phyloP scores from a whole-genome alignment of 306 rosid species.

The Cyamopsis tetragonoloba region DNA sequence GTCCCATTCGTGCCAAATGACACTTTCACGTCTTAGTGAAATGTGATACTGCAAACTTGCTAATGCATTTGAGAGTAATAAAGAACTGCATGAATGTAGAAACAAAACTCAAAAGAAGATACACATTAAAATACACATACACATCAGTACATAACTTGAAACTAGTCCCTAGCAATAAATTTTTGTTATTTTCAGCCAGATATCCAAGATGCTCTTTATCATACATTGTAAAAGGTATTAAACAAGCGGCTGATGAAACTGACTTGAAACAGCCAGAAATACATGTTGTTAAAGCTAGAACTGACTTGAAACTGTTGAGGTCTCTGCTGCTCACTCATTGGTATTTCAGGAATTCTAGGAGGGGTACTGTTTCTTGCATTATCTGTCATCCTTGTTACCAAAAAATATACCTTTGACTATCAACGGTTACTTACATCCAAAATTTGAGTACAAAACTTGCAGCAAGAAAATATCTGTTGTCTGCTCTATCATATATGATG shows the following conservation, averaged over 20 bases:
- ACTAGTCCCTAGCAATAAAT: constrained; percentile 13
- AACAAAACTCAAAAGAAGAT: not conserved
- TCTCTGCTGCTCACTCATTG: constrained; percentile 26
- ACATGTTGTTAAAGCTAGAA: constrained; percentile 11
- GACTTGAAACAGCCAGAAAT: no score
- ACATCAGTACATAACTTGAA: constrained; percentile 32
- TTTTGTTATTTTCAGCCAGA: not conserved
- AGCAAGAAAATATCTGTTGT: not conserved
- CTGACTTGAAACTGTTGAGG: constrained; percentile 17
- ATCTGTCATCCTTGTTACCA: constrained; percentile 28
- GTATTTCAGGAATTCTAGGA: constrained; percentile 20
- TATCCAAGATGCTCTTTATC: constrained; percentile 17
- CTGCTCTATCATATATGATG: not conserved
- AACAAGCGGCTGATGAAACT: constrained; percentile 8
- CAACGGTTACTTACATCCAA: no score
- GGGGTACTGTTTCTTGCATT: constrained; percentile 2
- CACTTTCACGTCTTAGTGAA: not conserved
- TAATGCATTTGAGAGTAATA: not conserved
- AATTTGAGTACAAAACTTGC: not conserved
- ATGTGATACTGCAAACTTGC: not conserved
- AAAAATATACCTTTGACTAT: no score
- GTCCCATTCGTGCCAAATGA: no score
- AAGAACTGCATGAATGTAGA: not conserved
- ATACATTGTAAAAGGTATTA: not conserved
- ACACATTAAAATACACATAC: not conserved